These are phyloP conservation scores for Coemansia sp. DNA, from an alignment of 192 early-diverging fungal genomes.

Conservation along the genomic window DNA sequence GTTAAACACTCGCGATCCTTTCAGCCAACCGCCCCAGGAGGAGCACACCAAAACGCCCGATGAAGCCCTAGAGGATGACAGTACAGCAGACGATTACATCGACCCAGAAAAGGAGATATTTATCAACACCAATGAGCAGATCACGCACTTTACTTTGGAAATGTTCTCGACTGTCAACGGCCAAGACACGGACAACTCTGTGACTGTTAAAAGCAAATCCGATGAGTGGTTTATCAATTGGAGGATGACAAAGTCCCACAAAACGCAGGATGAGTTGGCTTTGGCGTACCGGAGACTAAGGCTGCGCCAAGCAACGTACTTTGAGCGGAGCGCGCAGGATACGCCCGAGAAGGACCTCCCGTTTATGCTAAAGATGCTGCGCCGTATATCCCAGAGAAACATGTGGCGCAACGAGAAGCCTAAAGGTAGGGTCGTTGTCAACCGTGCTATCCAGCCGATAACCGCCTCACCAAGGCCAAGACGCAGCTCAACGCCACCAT, in stretches of 20 bases:
- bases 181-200: constrained; percentile 28
- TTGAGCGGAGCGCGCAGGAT: constrained; percentile 48
- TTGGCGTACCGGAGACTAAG: constrained; percentile 26
- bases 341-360: constrained; percentile 46
- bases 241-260: constrained; percentile 27
- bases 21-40: constrained; percentile 4
- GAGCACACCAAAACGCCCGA: not conserved
- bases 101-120: constrained; percentile 48
- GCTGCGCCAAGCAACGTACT: constrained; percentile 42
- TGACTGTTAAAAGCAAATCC: constrained; percentile 33
- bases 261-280: constrained; percentile 5
- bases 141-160: constrained; percentile 44
- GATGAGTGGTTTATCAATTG: constrained; percentile 48
- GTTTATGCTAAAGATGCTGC: constrained; percentile 39
- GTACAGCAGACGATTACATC: constrained; percentile 14
- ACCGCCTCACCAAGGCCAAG: not conserved
- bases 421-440: constrained; percentile 33
- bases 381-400: constrained; percentile 40
- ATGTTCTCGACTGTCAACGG: constrained; percentile 52
- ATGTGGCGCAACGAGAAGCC: constrained; percentile 42
- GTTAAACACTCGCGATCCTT: constrained; percentile 26
- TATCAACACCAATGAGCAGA: constrained; percentile 31
- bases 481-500: not conserved
- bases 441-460: constrained; percentile 27
- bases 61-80: constrained; percentile 6